Conservation (phyloP, 73 alveolate species). For the Paramecium bursaria region DNA sequence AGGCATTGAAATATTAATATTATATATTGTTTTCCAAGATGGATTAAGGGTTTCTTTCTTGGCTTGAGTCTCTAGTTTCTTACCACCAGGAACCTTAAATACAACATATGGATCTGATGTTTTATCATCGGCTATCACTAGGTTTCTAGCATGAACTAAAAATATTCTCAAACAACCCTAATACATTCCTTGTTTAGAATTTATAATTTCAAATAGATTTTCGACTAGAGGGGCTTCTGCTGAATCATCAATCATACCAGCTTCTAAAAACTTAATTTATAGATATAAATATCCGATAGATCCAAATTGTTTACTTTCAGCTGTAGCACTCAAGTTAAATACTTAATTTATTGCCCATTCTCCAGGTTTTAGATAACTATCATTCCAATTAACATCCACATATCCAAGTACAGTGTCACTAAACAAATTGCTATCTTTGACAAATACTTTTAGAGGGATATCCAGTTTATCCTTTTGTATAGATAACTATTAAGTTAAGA, state of each 20-base stretch:
- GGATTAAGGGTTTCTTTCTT: conserved; percentile 50
- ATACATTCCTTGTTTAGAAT: conserved; percentile 58
- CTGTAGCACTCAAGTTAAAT: conserved; percentile 40
- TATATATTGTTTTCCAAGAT: conserved; percentile 59
- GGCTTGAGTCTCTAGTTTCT: conserved; percentile 29
- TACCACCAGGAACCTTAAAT: conserved; percentile 68
- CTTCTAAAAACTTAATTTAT: conserved; percentile 53
- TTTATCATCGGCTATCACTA: conserved; percentile 63
- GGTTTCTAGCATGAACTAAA: conserved; percentile 52
- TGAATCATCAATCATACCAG: conserved; percentile 67
- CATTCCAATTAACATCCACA: conserved; percentile 53
- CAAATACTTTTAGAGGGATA: conserved; percentile 44
- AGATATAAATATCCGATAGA: conserved; percentile 59
- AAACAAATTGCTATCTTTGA: conserved; percentile 50
- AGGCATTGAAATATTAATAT: conserved; percentile 62
- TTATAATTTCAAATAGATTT: conserved; percentile 43
- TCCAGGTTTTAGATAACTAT: conserved; percentile 55
- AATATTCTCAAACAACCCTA: conserved; percentile 58
- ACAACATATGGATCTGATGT: conserved; percentile 61
- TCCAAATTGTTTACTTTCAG: conserved; percentile 35
- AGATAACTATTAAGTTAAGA: not conserved
- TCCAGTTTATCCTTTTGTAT: conserved; percentile 38
- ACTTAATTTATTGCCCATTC: conserved; percentile 66
- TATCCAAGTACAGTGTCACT: conserved; percentile 52
- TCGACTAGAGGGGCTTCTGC: conserved; percentile 64